Base-by-base conservation (phyloP, 495 filamentous ascomycete genomes). In the Neurospora discreta region DNA sequence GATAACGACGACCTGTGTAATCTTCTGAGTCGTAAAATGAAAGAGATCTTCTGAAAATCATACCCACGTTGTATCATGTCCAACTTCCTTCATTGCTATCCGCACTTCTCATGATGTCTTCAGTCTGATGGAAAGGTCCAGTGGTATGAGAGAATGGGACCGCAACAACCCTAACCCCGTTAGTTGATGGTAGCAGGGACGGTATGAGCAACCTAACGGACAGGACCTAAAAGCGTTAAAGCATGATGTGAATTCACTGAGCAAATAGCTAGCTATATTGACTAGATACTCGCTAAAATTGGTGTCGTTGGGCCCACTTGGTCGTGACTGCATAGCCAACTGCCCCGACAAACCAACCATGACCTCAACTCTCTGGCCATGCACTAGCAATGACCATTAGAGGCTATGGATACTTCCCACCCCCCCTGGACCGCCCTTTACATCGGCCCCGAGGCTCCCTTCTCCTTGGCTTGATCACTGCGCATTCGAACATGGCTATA, bases 381-480 rank as follows among this genome's bases (percentile, higher is more conserved):
- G 77, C 78, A 80, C 78, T 80, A 58, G 76, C 78, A 79, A 74
- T 77, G 78, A 73, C 74, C 68, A 72, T 68, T n/a, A 11, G 41
- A 72, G 42, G 68, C 71, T 68, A 23, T 44, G 70, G 69, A 70
- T 70, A 69, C 73, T 70, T 73, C 42, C 70, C 40, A 6, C 26
- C 68, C 46, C 68, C 46, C 36, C 36, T n/a, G 23, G 33, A 39
- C 46, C 46, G 58, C 40, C 69, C 70, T 65, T 33, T 67, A 67
- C 46, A 46, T 20, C 65, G 33, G 69, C 69, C 33, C 71, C 41
- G 7, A 30, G 20, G 9, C 15, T 70, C 60, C 39, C 71, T 65
- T 71, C 67, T 20, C 68, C 74, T 72, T 71, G 72, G 72, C 76
- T 67, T 71, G 72, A 52, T 43, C 68, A 52, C 71, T 42, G 67